Evolutionary conservation across 176 grass and related monocot species (phyloP).

Genomic region (Phoenix roebelenii): DNA sequence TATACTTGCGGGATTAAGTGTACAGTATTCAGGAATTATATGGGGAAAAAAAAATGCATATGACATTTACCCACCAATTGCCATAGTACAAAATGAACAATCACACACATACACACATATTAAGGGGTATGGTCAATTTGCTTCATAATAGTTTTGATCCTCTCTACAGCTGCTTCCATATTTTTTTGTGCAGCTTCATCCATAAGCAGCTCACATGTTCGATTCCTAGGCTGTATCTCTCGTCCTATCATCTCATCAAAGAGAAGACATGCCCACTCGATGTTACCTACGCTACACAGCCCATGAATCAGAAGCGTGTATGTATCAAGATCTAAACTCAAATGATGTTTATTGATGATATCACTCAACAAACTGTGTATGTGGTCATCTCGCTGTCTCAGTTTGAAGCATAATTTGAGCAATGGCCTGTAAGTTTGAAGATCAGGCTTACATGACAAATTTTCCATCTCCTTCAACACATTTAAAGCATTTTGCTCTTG

Average conservation of each 20-base stretch:
- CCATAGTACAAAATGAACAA: no score
- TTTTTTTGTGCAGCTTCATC: constrained; percentile 41
- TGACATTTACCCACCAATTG: no score
- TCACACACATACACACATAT: neutral
- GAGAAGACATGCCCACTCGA: constrained; percentile 37
- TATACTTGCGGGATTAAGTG: no score
- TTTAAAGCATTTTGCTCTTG: constrained; percentile 45
- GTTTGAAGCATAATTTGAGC: constrained; percentile 47
- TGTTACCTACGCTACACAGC: constrained; percentile 52
- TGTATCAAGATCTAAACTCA: constrained; percentile 80
- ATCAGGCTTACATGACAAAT: constrained; percentile 52
- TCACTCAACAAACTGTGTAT: constrained; percentile 39
- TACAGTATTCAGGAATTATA: no score
- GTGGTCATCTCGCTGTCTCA: constrained; percentile 30
- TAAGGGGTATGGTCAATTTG: constrained; percentile 1
- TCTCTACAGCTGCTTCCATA: constrained; percentile 35
- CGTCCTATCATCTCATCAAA: constrained; percentile 82
- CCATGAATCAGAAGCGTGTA: constrained; percentile 67
- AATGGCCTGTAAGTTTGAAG: constrained; percentile 70
- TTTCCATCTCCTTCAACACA: constrained; percentile 63
- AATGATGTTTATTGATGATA: constrained; percentile 37
- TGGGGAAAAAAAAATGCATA: no score
- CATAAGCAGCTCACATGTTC: constrained; percentile 61
- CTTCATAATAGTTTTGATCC: constrained; percentile 34
- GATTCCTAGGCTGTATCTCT: constrained; percentile 50